Percentiles rank a stretch among this genome's conserved stretches.
These are phyloP conservation scores for Cladophialophora carrionii DNA, from an alignment of 2,329 filamentous ascomycete species.

Conservation along the genomic window DNA sequence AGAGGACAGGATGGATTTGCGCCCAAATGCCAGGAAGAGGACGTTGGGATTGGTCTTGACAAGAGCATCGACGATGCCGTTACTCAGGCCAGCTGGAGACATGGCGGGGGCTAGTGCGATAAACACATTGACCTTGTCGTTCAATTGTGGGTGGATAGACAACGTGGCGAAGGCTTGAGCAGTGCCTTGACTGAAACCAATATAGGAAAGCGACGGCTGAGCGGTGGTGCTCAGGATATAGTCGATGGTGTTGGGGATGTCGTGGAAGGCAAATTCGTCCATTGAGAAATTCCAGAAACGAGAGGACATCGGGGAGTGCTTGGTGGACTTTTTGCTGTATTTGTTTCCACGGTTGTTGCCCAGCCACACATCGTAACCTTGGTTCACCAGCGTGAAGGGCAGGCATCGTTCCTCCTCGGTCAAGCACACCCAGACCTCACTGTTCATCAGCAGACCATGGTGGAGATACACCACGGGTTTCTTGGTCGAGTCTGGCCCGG, in stretches of 20 bases:
- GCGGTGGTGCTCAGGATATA: constrained; percentile 85
- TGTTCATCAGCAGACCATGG: constrained; percentile 97
- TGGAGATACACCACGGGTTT: constrained; percentile 94
- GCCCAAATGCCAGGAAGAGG: constrained; percentile 88
- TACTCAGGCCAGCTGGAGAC: constrained; percentile 88
- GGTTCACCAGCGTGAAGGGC: constrained; percentile 85
- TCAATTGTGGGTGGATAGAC: constrained; percentile 87
- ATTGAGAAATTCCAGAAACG: constrained; percentile 98
- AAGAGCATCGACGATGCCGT: constrained; percentile 87
- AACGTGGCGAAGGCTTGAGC: constrained; percentile 94
- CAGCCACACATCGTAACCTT: constrained; percentile 95
- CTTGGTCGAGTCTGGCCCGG: constrained; percentile 64
- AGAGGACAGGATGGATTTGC: constrained; percentile 86
- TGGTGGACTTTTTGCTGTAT: constrained; percentile 92
- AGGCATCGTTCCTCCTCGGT: constrained; percentile 84
- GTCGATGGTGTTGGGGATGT: constrained; percentile 91
- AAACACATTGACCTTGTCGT: constrained; percentile 92
- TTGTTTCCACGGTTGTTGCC: constrained; percentile 99
- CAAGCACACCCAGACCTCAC: constrained; percentile 94
- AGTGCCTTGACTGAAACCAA: constrained; percentile 96
- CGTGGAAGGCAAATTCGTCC: constrained; percentile 96
- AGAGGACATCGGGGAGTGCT: constrained; percentile 70
- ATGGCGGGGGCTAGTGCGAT: constrained; percentile 95
- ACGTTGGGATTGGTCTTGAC: constrained; percentile 93
- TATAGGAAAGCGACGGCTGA: constrained; percentile 85